phyloP scores from a whole-genome alignment of 2,329 filamentous ascomycete species.

The Cordyceps tenuipes region DNA sequence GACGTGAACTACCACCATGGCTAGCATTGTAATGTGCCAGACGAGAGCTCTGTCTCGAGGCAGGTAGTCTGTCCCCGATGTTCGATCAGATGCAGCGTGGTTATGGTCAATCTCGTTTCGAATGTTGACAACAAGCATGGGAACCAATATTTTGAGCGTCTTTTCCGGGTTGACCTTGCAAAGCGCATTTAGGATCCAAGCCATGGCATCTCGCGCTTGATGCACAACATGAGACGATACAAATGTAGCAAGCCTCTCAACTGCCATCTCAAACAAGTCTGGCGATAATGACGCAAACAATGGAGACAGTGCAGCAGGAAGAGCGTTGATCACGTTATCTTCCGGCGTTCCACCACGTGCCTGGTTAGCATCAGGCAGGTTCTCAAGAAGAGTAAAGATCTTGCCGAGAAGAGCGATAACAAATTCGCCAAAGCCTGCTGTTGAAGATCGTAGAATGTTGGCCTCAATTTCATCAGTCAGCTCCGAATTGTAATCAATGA shows the following conservation, averaged over 20 bases:
- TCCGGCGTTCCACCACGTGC: slow-evolving; percentile 87
- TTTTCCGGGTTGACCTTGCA: slow-evolving; percentile 95
- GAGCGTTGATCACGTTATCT: slow-evolving; percentile 91
- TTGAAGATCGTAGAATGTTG: slow-evolving; percentile 84
- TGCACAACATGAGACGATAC: slow-evolving; percentile 92
- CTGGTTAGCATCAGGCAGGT: slow-evolving; percentile 82
- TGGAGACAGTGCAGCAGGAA: slow-evolving; percentile 85
- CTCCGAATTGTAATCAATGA: slow-evolving; percentile 76
- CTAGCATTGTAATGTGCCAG: slow-evolving; percentile 94
- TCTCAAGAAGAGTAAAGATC: slow-evolving; percentile 91
- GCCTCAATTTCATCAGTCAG: slow-evolving; percentile 81
- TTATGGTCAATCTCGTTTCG: slow-evolving; percentile 96
- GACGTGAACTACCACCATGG: slow-evolving; percentile 96
- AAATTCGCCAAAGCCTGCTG: slow-evolving; percentile 88
- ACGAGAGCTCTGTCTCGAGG: slow-evolving; percentile 87
- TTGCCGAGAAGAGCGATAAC: slow-evolving; percentile 83
- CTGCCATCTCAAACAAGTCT: slow-evolving; percentile 82
- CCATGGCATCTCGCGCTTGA: slow-evolving; percentile 94
- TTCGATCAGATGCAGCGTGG: slow-evolving; percentile 87
- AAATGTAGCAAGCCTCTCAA: slow-evolving; percentile 89
- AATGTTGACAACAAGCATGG: slow-evolving; percentile 84
- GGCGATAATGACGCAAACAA: slow-evolving; percentile 85
- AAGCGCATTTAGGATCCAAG: slow-evolving; percentile 92
- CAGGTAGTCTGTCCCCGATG: slow-evolving; percentile 85
- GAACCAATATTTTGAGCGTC: slow-evolving; percentile 81